These are phyloP conservation scores for Magnolia sinica DNA, from an alignment of 164 flowering plant species.

Conservation along the genomic window DNA sequence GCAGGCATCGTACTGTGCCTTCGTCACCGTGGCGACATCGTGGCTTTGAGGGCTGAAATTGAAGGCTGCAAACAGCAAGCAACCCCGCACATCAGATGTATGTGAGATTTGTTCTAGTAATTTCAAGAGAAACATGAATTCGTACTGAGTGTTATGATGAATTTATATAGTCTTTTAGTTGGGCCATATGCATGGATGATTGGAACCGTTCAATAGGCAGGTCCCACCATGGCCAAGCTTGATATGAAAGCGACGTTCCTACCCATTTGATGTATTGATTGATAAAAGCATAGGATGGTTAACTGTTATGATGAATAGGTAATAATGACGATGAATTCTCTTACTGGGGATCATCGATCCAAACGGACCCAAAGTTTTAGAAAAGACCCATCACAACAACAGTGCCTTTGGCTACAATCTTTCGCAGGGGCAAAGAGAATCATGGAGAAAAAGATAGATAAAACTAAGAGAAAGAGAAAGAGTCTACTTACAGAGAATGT, in stretches of 20 bases:
- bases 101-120: neutral
- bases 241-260: too few species aligned
- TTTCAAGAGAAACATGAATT: neutral
- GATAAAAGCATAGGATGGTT: too few species aligned
- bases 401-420: too few species aligned
- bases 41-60: slow-evolving; percentile 17
- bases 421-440: neutral
- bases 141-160: too few species aligned
- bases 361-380: neutral
- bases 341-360: too few species aligned
- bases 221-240: too few species aligned
- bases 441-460: neutral
- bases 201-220: too few species aligned
- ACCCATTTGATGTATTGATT: too few species aligned
- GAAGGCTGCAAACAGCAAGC: slow-evolving; percentile 24
- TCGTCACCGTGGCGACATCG: slow-evolving; percentile 28
- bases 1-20: slow-evolving; percentile 27
- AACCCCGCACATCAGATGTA: neutral
- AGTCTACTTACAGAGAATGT: slow-evolving; percentile 22
- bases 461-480: neutral
- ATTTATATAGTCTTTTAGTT: too few species aligned
- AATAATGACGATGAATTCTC: too few species aligned
- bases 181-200: too few species aligned
- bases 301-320: too few species aligned
- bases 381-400: neutral